Conservation (phyloP, 1,284 basidiomycete species). For the Taiwanofungus camphoratus region DNA sequence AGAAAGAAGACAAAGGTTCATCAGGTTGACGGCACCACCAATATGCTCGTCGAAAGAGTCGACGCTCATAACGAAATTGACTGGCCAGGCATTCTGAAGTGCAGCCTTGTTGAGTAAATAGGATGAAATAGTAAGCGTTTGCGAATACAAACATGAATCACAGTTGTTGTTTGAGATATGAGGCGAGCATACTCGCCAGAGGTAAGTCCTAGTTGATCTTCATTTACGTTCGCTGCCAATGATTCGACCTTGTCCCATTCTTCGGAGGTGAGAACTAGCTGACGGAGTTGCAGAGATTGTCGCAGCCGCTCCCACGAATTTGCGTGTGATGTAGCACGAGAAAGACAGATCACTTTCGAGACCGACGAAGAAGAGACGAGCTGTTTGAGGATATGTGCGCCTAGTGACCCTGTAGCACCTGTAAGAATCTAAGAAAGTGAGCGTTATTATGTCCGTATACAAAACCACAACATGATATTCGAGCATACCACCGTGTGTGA, state of each 20-base stretch:
- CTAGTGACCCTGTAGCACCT: slow-evolving; percentile 57
- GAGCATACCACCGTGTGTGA: slow-evolving; percentile 4
- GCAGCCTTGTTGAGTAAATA: not conserved
- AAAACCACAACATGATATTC: too few relatives aligned
- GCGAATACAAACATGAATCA: slow-evolving; percentile 44
- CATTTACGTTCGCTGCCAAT: slow-evolving; percentile 39
- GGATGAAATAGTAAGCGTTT: not conserved
- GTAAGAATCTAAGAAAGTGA: slow-evolving; percentile 36
- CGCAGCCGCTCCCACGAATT: slow-evolving; percentile 33
- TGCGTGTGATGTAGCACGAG: slow-evolving; percentile 37
- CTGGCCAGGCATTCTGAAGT: slow-evolving; percentile 41
- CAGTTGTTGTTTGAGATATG: slow-evolving; percentile 31
- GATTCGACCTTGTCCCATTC: slow-evolving; percentile 31
- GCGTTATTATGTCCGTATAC: too few relatives aligned
- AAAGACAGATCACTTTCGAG: slow-evolving; percentile 44
- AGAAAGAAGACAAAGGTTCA: slow-evolving; percentile 44
- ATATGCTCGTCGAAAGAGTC: slow-evolving; percentile 48
- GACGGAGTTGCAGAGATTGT: slow-evolving; percentile 27
- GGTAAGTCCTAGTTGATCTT: slow-evolving; percentile 35
- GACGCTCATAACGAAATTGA: slow-evolving; percentile 41
- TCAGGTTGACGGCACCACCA: slow-evolving; percentile 45
- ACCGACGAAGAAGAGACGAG: slow-evolving; percentile 35
- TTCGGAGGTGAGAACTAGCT: slow-evolving; percentile 12
- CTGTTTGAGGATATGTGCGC: slow-evolving; percentile 50
- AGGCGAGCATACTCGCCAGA: slow-evolving; percentile 33